Percentiles rank a stretch among this genome's conserved stretches.
These are phyloP conservation scores for Scheffersomyces ergatensis DNA, from an alignment of 805 yeast species.

Conservation along the genomic window DNA sequence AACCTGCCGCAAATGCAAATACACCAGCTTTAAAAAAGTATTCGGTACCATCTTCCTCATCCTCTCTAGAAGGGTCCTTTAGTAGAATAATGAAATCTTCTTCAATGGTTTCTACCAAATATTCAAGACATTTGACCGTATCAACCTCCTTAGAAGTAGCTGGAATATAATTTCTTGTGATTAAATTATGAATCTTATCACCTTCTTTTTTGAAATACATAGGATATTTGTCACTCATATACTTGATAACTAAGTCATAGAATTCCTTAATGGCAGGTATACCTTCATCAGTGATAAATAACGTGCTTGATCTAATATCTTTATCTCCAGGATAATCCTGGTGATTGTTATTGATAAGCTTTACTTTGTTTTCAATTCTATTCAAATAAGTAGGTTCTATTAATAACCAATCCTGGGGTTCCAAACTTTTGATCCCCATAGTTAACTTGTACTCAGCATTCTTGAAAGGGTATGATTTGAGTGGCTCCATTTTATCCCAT, in stretches of 20 bases:
- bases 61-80: constrained; percentile 27
- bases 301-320: constrained; percentile 25
- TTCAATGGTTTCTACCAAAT: constrained; percentile 30
- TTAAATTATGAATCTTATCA: constrained; percentile 20
- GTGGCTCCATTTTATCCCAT: constrained; percentile 21
- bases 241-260: constrained; percentile 27
- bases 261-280: constrained; percentile 34
- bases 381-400: constrained; percentile 32
- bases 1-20: constrained; percentile 46
- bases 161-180: constrained; percentile 24
- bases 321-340: constrained; percentile 27
- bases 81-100: constrained; percentile 40
- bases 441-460: constrained; percentile 59
- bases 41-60: constrained; percentile 32
- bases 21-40: constrained; percentile 43
- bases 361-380: constrained; percentile 23
- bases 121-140: constrained; percentile 15
- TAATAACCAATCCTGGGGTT: constrained; percentile 39
- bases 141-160: constrained; percentile 7
- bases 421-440: constrained; percentile 52
- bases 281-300: constrained; percentile 31
- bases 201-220: constrained; percentile 25
- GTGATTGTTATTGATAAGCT: constrained; percentile 28
- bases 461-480: constrained; percentile 52
- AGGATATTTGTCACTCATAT: constrained; percentile 38